A percentile compares a stretch with the other conserved stretches of the same genome.
Evolutionary conservation across 768 basidiomycete genomes (phyloP).

Genomic region (Pulveroboletus sp.): DNA sequence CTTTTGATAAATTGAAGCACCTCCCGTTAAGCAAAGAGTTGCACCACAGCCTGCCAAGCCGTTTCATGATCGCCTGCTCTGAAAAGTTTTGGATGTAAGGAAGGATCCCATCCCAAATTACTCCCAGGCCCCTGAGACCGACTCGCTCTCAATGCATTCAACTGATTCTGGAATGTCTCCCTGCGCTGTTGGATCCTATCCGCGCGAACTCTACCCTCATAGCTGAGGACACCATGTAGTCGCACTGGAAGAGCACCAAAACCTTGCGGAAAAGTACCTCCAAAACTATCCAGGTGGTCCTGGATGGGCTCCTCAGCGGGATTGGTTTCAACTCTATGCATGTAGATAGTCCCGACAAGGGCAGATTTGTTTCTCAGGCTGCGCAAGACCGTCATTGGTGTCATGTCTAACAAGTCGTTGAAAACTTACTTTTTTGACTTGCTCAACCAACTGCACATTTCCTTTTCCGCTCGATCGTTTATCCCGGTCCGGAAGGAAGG

Average conservation of each 20-base stretch:
- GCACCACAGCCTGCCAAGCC: conserved; percentile 13
- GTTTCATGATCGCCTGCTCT: neutral
- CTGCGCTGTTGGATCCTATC: neutral
- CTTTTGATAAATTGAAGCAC: too few species aligned
- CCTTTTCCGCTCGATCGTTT: neutral
- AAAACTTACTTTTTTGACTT: conserved; percentile 2
- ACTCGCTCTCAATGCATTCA: neutral
- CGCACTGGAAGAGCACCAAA: neutral
- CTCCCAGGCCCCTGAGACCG: accelerated
- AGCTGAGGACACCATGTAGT: conserved; percentile 12
- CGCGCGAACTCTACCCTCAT: accelerated
- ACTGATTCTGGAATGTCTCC: neutral
- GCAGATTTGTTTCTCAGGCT: too few species aligned
- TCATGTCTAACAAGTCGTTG: too few species aligned
- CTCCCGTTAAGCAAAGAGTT: conserved; percentile 11
- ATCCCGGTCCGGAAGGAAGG: conserved; percentile 13
- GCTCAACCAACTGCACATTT: conserved; percentile 7
- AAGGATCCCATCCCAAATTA: neutral
- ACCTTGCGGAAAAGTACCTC: neutral
- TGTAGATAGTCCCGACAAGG: conserved; percentile 12
- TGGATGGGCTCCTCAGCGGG: neutral
- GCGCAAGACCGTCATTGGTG: too few species aligned
- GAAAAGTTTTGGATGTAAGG: conserved; percentile 1
- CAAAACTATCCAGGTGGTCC: conserved; percentile 8
- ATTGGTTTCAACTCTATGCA: conserved; percentile 11